Base-by-base conservation (phyloP, 2,329 filamentous ascomycete species). In the Akanthomyces muscarius region DNA sequence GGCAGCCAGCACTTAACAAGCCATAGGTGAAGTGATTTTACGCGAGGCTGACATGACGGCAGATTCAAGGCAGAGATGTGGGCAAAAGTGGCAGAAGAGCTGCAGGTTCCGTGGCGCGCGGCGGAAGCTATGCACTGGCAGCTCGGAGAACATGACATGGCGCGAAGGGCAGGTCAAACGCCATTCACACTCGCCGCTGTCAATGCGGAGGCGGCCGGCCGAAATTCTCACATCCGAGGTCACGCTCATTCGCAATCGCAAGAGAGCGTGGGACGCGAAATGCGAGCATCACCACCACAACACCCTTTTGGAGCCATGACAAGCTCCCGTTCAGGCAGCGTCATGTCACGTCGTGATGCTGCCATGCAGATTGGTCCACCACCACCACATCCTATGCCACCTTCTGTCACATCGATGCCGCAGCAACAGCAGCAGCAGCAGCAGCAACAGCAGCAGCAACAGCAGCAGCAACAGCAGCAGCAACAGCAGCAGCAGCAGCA, bases 111-210 rank as follows among this genome's bases (percentile, higher is more conserved):
- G 42, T 98, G 94, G 94, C 86, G 95, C 71, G 92, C 95, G 21
- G 94, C 91, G 54, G 94, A 99, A 77, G 93, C 92, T 5, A 97
- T 97, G 93, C 95, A 98, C 77, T 99, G 95, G 94, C 90, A 96
- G 72, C 82, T 99, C 62, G 94, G 94, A 66, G 92, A 97, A 74
- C 82, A 88, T 69, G 95, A 98, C 70, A 98, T 99, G 92, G 93
- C 93, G 54, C 86, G 90, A 65, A 89, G 94, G 64, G 94, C 94
- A 48, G 95, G 95, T 51, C 92, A 95, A 44, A 88, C 90, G 8
- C 92, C 94, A 1, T 97, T 97, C 76, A 86, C 88, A 3, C 79
- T 91, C 36, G 86, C 87, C 58, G 78, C 82, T 57, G 79, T 83
- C 66, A 81, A 83, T 51, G 71, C 78, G 63, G 81, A 83, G 59